A percentile compares a stretch with the other conserved stretches of the same genome.
Evolutionary conservation across 768 basidiomycete species (phyloP).

Genomic region (Psilocybe cubensis): DNA sequence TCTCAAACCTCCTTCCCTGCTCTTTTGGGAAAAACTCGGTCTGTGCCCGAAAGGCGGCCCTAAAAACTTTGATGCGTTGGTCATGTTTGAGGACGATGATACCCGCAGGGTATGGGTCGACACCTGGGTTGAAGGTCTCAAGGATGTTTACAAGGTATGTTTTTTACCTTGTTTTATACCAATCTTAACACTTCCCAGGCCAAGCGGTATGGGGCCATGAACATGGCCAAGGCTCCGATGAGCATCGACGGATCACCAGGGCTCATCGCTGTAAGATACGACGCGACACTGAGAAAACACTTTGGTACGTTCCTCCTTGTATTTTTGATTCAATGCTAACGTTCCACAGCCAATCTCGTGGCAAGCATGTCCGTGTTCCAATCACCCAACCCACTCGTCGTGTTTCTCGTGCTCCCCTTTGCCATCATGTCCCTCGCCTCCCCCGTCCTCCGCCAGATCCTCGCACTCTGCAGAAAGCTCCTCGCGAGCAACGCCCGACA

Average conservation of each 20-base stretch:
- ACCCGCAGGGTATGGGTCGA: slow-evolving; percentile 52
- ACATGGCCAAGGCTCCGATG: slow-evolving; percentile 49
- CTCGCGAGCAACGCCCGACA: slow-evolving; percentile 44
- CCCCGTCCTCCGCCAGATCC: slow-evolving; percentile 67
- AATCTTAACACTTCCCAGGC: slow-evolving; percentile 42
- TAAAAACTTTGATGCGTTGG: slow-evolving; percentile 72
- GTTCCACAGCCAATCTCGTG: slow-evolving; percentile 50
- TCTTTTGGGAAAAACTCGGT: slow-evolving; percentile 88
- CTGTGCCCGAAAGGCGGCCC: slow-evolving; percentile 69
- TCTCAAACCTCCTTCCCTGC: slow-evolving; percentile 66
- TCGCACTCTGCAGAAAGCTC: slow-evolving; percentile 63
- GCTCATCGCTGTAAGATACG: slow-evolving; percentile 64
- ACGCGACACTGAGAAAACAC: slow-evolving; percentile 67
- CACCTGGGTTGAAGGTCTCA: slow-evolving; percentile 61
- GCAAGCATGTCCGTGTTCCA: slow-evolving; percentile 37
- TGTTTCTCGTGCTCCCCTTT: slow-evolving; percentile 72
- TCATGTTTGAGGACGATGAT: slow-evolving; percentile 66
- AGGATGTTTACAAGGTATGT: slow-evolving; percentile 62
- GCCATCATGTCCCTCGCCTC: slow-evolving; percentile 66
- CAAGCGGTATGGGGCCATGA: slow-evolving; percentile 62
- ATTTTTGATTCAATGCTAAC: background rate
- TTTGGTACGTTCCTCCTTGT: slow-evolving; percentile 45
- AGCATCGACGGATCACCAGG: slow-evolving; percentile 50
- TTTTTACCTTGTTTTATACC: background rate
- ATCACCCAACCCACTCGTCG: slow-evolving; percentile 48